phyloP scores from a whole-genome alignment of 2,329 filamentous ascomycete genomes.

The Stromatinia cepivora region DNA sequence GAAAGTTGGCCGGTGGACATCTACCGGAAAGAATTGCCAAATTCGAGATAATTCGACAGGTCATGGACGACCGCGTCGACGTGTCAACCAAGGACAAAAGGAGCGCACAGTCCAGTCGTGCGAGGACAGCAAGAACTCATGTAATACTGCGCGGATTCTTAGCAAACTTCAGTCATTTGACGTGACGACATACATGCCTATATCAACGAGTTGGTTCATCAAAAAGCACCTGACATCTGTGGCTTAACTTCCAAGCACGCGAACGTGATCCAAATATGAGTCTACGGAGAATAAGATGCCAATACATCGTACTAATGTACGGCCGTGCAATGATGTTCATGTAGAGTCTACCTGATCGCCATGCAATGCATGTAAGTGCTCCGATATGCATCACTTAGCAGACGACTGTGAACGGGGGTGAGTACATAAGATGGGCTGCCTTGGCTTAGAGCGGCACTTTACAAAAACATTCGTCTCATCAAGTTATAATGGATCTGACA shows the following conservation, averaged over 20 bases:
- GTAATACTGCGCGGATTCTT: not conserved
- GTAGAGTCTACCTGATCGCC: not conserved
- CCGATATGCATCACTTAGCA: not conserved
- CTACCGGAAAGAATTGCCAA: not conserved
- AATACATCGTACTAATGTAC: slow-evolving; percentile 6
- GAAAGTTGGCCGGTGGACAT: not conserved
- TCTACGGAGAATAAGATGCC: slow-evolving; percentile 7
- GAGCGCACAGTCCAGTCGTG: not conserved
- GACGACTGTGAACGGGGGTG: not conserved
- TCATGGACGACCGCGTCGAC: not conserved
- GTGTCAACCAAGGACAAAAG: not conserved
- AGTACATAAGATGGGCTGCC: not conserved
- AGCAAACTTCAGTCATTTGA: not conserved
- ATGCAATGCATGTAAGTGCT: slow-evolving; percentile 1
- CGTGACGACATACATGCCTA: not conserved
- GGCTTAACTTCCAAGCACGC: not conserved
- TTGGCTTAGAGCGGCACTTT: not conserved
- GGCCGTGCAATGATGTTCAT: not conserved
- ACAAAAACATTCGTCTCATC: not conserved
- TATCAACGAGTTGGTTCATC: not conserved
- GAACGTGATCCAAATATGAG: not conserved
- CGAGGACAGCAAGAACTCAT: not conserved
- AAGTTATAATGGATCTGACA: not conserved
- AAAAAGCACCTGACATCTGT: not conserved
- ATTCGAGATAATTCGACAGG: not conserved